These are phyloP conservation scores for Rhodotorula taiwanensis DNA, from an alignment of 768 basidiomycete genomes.

Conservation along the genomic window DNA sequence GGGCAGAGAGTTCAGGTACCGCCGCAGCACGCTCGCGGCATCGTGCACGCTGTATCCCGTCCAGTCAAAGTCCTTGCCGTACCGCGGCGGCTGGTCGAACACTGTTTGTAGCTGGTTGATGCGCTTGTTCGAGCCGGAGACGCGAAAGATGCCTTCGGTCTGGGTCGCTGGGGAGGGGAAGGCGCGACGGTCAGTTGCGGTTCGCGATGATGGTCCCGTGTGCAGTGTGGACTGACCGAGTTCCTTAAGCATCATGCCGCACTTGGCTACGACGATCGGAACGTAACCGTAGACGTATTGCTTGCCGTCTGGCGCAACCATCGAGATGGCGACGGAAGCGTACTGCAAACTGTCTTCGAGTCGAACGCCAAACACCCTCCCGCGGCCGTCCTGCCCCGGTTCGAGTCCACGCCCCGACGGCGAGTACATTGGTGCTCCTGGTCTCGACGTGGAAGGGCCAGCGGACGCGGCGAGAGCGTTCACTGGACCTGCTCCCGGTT, in stretches of 20 bases:
- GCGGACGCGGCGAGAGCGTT: background rate
- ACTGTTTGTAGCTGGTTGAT: conserved; percentile 90
- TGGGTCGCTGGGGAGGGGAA: conserved; percentile 60
- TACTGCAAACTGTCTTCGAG: conserved; percentile 74
- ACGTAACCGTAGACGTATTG: conserved; percentile 89
- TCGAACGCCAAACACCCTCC: conserved; percentile 70
- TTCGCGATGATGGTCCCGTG: no score
- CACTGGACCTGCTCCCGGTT: background rate
- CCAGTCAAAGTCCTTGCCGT: conserved; percentile 91
- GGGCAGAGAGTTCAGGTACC: conserved; percentile 95
- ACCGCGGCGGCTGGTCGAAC: conserved; percentile 84
- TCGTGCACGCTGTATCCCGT: conserved; percentile 89
- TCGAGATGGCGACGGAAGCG: conserved; percentile 89
- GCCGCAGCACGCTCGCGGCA: conserved; percentile 88
- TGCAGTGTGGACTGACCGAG: conserved; percentile 55
- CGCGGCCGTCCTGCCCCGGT: conserved; percentile 15
- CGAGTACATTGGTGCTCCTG: conserved; percentile 3
- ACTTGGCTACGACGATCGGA: conserved; percentile 95
- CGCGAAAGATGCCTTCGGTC: conserved; percentile 85
- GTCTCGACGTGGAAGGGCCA: background rate
- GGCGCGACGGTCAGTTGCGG: no score
- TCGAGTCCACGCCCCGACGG: conserved; percentile 19
- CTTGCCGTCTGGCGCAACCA: conserved; percentile 71
- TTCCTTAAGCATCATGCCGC: conserved; percentile 90
- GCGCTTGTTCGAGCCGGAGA: conserved; percentile 87